Evolutionary conservation across 164 flowering plant species (phyloP), one percentile per base, ranked within the genome.

Genomic region (Aristolochia californica): DNA sequence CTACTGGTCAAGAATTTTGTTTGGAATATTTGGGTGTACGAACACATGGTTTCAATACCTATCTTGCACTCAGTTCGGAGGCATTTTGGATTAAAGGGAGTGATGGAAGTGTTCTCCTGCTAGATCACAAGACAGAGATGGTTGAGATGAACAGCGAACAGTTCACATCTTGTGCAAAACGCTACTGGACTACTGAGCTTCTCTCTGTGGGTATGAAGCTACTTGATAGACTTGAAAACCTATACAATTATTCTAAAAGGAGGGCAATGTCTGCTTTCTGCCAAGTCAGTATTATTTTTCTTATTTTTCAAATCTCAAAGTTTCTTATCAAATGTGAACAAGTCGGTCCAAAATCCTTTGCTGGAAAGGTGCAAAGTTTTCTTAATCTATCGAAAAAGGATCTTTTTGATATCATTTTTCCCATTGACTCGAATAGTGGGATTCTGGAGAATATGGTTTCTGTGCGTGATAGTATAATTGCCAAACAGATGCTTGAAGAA

Each of bases 1-100:
- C 3, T 2, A 51, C 17, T 5, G 63, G 65, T 54, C 78, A 58
- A 26, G 72, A 78, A 2, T 75, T 84, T 40, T 77, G 80, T 70
- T 62, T 79, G 55, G 71, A 75, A 43, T 83, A 74, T 62, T 61
- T 89, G 30, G 93, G 88, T 26, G 79, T 81, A 1, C 45, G 66
- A 63, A 72, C 62, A 59, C 71, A 61, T 23, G 58, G 47, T 0
- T 47, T 65, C 55, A 68, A 56, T 43, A 22, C 48, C 21, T 81
- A 67, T 65, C 9, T 38, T 55, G 61, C 78, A 67, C 55, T 74
- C 23, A 68, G 65, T 54, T 53, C 78, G 30, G 70, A 73, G 53
- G 82, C 82, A 25, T 50, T 49, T 59, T 86, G 91, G 97, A 57
- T 74, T 1, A 72, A 51, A 57, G 74, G 43, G 54, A 38, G 65